Evolutionary conservation across 2,329 filamentous ascomycete species (phyloP), one percentile per base, ranked within the genome.

Genomic region (Graphilbum ipis-grandicollis): DNA sequence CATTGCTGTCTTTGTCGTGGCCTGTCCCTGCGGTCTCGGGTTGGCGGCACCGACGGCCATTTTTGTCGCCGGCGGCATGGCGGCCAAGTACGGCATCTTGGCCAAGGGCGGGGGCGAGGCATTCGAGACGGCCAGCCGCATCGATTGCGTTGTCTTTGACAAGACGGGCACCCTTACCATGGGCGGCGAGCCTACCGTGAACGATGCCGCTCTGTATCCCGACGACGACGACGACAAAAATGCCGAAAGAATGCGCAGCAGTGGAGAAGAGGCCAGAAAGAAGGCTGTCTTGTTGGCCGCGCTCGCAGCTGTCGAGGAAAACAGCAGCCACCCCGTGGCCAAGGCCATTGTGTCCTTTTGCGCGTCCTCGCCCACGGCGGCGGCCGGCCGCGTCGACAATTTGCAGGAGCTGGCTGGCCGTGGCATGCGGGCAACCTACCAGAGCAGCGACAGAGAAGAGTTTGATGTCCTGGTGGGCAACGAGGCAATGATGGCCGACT

Each of bases 31-130:
- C 48, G 83, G 83, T 2, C 66, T 92, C 13, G 83, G 78, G 1
- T 70, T 92, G 8, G 83, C 83, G n/a, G 82, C 82, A 0, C 83
- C 83, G 1, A 92, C 83, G 0, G 83, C 83, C 37, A 71, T 92
- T 25, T 88, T 88, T 44, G 82, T 90, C 9, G 83, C 81, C 3
- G 76, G 79, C 26, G 82, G 82, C 2, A 59, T 90, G 15, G 83
- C 83, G 3, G 83, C 83, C 7, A 76, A 79, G 51, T 59, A 82
- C 48, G 83, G 83, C 2, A 84, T 92, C 38, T 63, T 92, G 1
- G 82, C 80, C 46, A 84, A 85, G 54, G 82, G 83, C 18, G 83
- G 83, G 18, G 83, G 83, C 25, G 80, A 86, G 51, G 83, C 82
- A 0, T 88, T 90, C 50, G 80, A 88, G 52, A 83, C 84, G 57